These are phyloP conservation scores for Aspergillus hancockii DNA, from an alignment of 495 filamentous ascomycete species.

Conservation along the genomic window DNA sequence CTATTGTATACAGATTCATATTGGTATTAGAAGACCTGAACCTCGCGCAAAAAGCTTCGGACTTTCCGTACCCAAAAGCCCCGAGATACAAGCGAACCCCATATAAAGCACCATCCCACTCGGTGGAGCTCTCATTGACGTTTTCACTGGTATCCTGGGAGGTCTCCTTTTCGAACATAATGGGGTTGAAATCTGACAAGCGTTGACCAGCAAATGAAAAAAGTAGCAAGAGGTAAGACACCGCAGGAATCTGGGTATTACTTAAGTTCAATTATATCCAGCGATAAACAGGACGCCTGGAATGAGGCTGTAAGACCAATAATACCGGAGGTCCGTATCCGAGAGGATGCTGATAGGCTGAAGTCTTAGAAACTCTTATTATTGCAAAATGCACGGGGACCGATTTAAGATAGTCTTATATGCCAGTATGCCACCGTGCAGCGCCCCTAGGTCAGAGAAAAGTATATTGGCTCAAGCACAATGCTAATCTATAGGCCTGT, in stretches of 20 bases:
- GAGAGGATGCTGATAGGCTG: too few relatives aligned
- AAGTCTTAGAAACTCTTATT: too few relatives aligned
- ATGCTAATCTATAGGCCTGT: background rate
- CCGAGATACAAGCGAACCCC: background rate
- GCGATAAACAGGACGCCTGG: too few relatives aligned
- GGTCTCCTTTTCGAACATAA: background rate
- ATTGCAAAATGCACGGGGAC: too few relatives aligned
- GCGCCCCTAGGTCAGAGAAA: too few relatives aligned
- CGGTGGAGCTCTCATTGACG: background rate
- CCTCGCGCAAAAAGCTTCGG: background rate
- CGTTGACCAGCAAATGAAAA: background rate
- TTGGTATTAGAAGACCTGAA: background rate
- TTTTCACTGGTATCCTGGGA: background rate
- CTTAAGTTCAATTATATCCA: background rate
- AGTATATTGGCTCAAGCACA: background rate
- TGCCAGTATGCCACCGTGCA: too few relatives aligned
- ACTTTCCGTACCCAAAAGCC: background rate
- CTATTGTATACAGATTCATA: slow-evolving; percentile 24
- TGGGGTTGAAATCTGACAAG: background rate
- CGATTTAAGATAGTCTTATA: too few relatives aligned
- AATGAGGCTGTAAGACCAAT: too few relatives aligned
- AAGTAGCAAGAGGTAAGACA: background rate
- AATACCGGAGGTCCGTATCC: too few relatives aligned
- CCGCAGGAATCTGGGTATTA: background rate
- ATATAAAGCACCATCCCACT: background rate